Conservation (phyloP, 1,139 yeast genomes). For the Candida tetrigidarum region DNA sequence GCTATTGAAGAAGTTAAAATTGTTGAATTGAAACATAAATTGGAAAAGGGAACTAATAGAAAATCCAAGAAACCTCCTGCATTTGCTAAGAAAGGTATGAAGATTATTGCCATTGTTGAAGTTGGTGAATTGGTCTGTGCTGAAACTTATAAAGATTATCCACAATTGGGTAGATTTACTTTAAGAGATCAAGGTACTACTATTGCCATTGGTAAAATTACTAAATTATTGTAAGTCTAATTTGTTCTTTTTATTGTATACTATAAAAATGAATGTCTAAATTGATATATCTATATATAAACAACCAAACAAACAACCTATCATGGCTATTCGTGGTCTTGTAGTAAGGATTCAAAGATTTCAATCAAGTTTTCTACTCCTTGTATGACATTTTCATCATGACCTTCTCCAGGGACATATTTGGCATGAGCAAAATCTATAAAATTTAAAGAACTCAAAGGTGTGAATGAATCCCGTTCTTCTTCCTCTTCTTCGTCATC, state of each 20-base stretch:
- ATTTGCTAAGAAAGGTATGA: slow-evolving; percentile 99
- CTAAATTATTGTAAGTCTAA: slow-evolving; percentile 56
- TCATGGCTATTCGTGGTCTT: neutral
- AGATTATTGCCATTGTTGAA: slow-evolving; percentile 91
- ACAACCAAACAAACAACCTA: neutral
- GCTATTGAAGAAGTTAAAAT: slow-evolving; percentile 95
- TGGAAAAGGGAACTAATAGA: slow-evolving; percentile 96
- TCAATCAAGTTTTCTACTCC: slow-evolving; percentile 68
- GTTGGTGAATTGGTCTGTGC: slow-evolving; percentile 87
- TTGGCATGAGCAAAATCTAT: slow-evolving; percentile 93
- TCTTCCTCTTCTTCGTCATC: slow-evolving; percentile 30
- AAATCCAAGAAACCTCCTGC: slow-evolving; percentile 97
- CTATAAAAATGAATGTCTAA: neutral
- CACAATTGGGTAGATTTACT: slow-evolving; percentile 97
- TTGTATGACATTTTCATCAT: slow-evolving; percentile 67
- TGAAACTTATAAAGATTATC: slow-evolving; percentile 89
- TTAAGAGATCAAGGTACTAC: slow-evolving; percentile 98
- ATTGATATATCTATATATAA: neutral
- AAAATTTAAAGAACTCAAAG: slow-evolving; percentile 53
- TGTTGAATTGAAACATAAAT: slow-evolving; percentile 82
- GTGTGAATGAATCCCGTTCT: slow-evolving; percentile 20
- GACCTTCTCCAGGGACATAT: slow-evolving; percentile 63
- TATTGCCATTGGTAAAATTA: slow-evolving; percentile 97
- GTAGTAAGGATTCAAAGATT: slow-evolving; percentile 36
- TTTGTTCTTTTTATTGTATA: neutral